These are phyloP conservation scores for Fennellomyces sp. DNA, from an alignment of 371 early-diverging fungal species.

Conservation along the genomic window DNA sequence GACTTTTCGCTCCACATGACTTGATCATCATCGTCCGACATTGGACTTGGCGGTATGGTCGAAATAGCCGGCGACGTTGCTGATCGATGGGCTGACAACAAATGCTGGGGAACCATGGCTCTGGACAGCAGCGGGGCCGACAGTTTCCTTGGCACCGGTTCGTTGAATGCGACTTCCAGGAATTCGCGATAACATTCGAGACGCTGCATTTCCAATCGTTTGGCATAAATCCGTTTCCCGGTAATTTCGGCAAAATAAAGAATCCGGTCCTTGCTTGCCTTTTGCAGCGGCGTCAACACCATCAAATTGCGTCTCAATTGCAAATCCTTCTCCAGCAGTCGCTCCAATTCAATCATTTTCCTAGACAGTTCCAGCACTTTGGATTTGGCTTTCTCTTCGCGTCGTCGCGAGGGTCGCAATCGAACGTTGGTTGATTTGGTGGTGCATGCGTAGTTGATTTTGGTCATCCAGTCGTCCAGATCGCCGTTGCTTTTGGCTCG, in stretches of 20 bases:
- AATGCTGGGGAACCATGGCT: not conserved
- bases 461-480: constrained; percentile 82
- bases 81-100: constrained; percentile 9
- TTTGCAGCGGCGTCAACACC: constrained; percentile 68
- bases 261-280: constrained; percentile 62
- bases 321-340: constrained; percentile 49
- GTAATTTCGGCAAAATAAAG: constrained; percentile 57
- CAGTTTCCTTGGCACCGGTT: constrained; percentile 4
- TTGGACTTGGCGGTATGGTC: constrained; percentile 2
- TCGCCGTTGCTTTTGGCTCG: constrained; percentile 66
- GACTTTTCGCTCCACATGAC: constrained; percentile 1
- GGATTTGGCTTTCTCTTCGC: constrained; percentile 22
- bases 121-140: constrained; percentile 14
- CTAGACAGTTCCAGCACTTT: constrained; percentile 7
- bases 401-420: constrained; percentile 39
- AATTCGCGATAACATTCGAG: constrained; percentile 74
- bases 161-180: constrained; percentile 39
- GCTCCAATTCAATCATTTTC: constrained; percentile 39
- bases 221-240: constrained; percentile 54
- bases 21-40: constrained; percentile 11
- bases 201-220: constrained; percentile 62
- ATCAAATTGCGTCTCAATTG: constrained; percentile 66
- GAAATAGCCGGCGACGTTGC: constrained; percentile 4
- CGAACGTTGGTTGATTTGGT: constrained; percentile 69
- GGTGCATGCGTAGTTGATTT: constrained; percentile 80